A percentile compares a stretch with the other conserved stretches of the same genome.
Conservation (phyloP, 768 basidiomycete genomes). For the Clitopilus hobsonii region DNA sequence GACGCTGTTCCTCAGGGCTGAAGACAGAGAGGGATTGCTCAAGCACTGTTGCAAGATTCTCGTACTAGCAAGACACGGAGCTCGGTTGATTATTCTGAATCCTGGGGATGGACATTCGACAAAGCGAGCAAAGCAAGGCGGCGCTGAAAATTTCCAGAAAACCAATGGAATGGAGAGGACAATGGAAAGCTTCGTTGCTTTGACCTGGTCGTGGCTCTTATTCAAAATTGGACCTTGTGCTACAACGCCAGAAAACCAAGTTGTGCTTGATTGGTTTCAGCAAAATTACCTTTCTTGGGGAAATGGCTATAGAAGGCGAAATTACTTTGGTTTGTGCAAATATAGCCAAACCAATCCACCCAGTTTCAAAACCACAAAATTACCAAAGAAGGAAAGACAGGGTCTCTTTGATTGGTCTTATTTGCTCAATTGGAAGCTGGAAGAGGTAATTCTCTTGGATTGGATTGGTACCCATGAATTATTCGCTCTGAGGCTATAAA, state of each 20-base stretch:
- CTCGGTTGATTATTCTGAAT: too few species aligned
- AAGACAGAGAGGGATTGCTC: too few species aligned
- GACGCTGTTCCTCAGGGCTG: too few species aligned
- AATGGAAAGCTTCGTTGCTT: too few species aligned
- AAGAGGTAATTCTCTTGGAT: conserved; percentile 1
- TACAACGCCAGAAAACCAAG: neutral
- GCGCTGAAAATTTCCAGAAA: too few species aligned
- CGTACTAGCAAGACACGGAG: too few species aligned
- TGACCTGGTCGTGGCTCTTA: neutral
- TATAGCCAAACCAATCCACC: neutral
- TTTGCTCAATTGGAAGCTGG: neutral
- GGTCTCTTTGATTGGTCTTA: neutral
- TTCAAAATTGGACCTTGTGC: too few species aligned
- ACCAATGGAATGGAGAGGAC: too few species aligned
- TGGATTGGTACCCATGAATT: conserved; percentile 17
- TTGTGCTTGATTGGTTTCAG: neutral
- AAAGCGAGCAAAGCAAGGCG: too few species aligned
- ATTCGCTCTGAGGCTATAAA: neutral
- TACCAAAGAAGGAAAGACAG: neutral
- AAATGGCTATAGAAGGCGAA: neutral
- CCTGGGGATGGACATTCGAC: too few species aligned
- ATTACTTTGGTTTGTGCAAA: neutral
- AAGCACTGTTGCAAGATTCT: too few species aligned
- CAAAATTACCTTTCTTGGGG: conserved; percentile 1
- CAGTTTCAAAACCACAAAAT: neutral